Base-by-base conservation (phyloP, 495 filamentous ascomycete genomes). In the Massariosphaeria phaeospora region DNA sequence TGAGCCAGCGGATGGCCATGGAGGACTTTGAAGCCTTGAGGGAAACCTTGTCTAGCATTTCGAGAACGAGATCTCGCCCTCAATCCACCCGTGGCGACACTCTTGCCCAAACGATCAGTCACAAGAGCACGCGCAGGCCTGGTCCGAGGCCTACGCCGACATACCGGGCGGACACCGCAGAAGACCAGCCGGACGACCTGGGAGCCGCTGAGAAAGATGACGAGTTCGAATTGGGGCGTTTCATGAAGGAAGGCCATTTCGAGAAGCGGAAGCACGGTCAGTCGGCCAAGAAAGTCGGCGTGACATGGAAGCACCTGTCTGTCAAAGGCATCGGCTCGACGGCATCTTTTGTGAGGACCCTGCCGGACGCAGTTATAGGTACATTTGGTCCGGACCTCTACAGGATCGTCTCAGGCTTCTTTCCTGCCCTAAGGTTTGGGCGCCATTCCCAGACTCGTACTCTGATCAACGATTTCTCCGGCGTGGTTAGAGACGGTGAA, bases 381-480 rank as follows among this genome's bases (percentile, higher is more conserved):
- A 89, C 86, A 0, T 91, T 94, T 67, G 88, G 88, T 0, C 88
- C 87, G 0, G 88, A 94, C 71, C 66, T 91, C 11, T 94, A 89
- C 60, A 75, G 73, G 13, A 71, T 87, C n/a, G 55, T 91, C 21
- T 77, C 78, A 34, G 66, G 73, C 4, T 86, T 81, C 58, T 72
- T 90, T 33, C 86, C 88, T 0, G 70, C 69, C n/a, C 63, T 89
- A 13, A 80, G 72, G 11, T 71, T 82, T 24, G 75, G 73, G 8
- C 74, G 70, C 56, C 70, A 72, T 41, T 71, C 67, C 9, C 73
- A 73, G 56, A 79, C 75, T 57, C 75, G 73, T 59, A 82, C 79
- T 7, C 66, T 95, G 41, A 80, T 91, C 48, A 69, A 87, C 63
- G 84, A 89, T 61, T 90, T 91, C 63, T 84, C 77, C 25, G 89